Evolutionary conservation across 495 filamentous ascomycete genomes (phyloP), one percentile per base, ranked within the genome.

Genomic region (Penicillium mononematosum): DNA sequence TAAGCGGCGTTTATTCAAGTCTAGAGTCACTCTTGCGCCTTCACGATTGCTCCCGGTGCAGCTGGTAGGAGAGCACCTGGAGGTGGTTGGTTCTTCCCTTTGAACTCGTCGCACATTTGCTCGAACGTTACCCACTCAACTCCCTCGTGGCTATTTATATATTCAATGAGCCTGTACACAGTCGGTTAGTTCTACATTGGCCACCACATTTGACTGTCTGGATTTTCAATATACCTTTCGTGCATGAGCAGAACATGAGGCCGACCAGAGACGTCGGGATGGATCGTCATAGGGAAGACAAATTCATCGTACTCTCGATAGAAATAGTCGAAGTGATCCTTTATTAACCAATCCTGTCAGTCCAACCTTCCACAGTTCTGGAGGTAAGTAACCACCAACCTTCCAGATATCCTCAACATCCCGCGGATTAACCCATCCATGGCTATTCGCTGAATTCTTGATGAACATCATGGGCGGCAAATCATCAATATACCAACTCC

Each of bases 91-190:
- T 88, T 90, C 68, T 84, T 89, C 53, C 73, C 81, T 75, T 85
- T 86, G 65, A 88, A 88, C 43, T 88, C 83, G 63, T 86, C 85
- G 14, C 78, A 81, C 72, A 89, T 87, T 62, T 86, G 78, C 55
- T 83, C 86, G 65, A 90, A 84, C 6, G 85, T 88, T 62, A 88
- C 80, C 85, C 85, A 90, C 62, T 90, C 85, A 19, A 90, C 83
- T 4, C 88, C 87, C 60, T 88, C 86, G 53, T 89, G 87, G 49
- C 80, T 80, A 54, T 88, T 88, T 61, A 90, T 86, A 57, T 88
- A 79, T 58, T 89, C 86, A 57, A 91, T 89, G 53, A 88, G 78
- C 45, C 78, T 82, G 54, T 31, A 36, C 2, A 16, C 1, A 22
- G 12, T 56, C 27, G 25, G 50, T 47, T 47, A 50, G 49, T 47